Percentiles rank a stretch among this genome's conserved stretches.
Evolutionary conservation across 305 asterid species (phyloP).

Genomic region (Withania somnifera): DNA sequence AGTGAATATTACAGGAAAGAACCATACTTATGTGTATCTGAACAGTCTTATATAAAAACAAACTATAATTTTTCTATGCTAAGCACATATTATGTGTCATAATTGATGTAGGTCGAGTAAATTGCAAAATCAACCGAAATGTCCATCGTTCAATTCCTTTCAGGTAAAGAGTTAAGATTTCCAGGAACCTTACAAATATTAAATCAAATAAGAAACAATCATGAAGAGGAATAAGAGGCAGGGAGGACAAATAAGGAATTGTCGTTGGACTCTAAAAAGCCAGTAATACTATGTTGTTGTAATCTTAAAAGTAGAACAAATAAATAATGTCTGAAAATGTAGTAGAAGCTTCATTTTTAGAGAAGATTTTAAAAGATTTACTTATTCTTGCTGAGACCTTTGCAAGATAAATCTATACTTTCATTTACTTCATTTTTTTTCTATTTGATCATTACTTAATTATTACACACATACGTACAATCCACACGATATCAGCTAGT

Average conservation of each 20-base stretch:
- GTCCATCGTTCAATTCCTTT: neutral
- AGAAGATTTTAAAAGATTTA: neutral
- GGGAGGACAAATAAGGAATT: neutral
- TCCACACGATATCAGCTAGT: neutral
- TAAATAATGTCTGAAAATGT: neutral
- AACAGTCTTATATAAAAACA: neutral
- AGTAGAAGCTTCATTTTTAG: no score
- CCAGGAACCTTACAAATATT: neutral
- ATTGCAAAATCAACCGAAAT: neutral
- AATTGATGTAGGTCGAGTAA: no score
- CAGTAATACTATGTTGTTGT: neutral
- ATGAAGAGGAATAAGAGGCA: neutral
- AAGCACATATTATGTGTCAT: neutral
- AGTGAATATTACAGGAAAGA: neutral
- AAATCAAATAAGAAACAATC: neutral
- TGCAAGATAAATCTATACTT: neutral
- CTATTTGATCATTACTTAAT: no score
- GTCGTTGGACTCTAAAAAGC: neutral
- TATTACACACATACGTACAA: neutral
- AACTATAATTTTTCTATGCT: neutral
- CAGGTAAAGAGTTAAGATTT: neutral
- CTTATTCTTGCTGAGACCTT: neutral
- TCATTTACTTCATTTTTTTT: no score
- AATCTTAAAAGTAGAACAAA: neutral
- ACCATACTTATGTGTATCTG: neutral